Percentiles rank a stretch among this genome's conserved stretches.
phyloP scores from a whole-genome alignment of 2,329 filamentous ascomycete genomes.

The Nigrograna mackinnonii region DNA sequence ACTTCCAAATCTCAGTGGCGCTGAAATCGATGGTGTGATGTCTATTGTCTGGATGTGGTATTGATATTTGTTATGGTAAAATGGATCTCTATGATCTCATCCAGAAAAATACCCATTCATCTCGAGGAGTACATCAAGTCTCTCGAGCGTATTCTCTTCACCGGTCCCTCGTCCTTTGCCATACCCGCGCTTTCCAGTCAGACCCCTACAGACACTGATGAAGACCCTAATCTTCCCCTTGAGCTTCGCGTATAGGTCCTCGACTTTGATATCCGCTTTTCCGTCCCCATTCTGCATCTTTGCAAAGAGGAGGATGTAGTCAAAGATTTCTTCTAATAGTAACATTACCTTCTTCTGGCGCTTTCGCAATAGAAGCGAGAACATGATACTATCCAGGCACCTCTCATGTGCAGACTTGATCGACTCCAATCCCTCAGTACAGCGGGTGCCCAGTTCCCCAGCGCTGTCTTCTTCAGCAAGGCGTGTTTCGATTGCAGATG shows the following conservation, averaged over 20 bases:
- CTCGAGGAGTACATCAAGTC: constrained; percentile 71
- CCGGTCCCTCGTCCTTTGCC: constrained; percentile 37
- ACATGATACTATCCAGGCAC: constrained; percentile 75
- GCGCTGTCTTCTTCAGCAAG: constrained; percentile 51
- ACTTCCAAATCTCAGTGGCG: too few relatives aligned
- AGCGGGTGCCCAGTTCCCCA: constrained; percentile 50
- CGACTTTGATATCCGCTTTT: constrained; percentile 30
- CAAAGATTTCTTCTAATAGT: constrained; percentile 77
- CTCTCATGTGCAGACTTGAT: constrained; percentile 72
- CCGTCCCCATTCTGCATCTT: constrained; percentile 27
- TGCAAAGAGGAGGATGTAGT: constrained; percentile 68
- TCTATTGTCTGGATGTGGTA: too few relatives aligned
- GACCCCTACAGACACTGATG: constrained; percentile 69
- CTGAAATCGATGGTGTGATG: too few relatives aligned
- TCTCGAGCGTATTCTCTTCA: constrained; percentile 65
- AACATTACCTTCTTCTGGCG: constrained; percentile 73
- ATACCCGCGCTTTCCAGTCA: constrained; percentile 64
- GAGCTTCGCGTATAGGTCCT: constrained; percentile 66
- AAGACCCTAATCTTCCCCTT: constrained; percentile 75
- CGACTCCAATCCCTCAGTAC: constrained; percentile 64
- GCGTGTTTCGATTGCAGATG: constrained; percentile 65
- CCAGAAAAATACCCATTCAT: constrained; percentile 67
- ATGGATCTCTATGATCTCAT: too few relatives aligned
- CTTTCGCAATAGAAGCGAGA: constrained; percentile 72
- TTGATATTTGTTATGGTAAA: too few relatives aligned